phyloP scores from a whole-genome alignment of 805 yeast species.

The Lipomyces kockii region DNA sequence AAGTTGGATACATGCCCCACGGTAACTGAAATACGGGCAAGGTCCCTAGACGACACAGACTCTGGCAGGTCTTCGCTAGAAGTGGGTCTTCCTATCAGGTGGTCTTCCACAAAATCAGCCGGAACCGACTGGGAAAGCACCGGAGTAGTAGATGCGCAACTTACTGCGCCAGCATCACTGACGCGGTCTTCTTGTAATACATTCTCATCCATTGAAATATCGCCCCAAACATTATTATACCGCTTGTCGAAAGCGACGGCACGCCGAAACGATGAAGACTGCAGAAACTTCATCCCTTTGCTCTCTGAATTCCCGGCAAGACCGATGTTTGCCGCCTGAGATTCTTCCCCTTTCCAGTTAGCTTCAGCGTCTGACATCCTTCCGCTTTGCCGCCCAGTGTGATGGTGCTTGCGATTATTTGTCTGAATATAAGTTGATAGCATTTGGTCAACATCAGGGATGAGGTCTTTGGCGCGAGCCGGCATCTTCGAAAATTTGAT shows the following conservation, averaged over 20 bases:
- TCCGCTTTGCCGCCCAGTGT: slow-evolving; percentile 2
- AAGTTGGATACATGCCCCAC: slow-evolving; percentile 31
- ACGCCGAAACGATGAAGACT: slow-evolving; percentile 30
- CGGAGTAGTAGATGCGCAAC: background rate
- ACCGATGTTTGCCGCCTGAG: slow-evolving; percentile 20
- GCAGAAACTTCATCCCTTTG: slow-evolving; percentile 30
- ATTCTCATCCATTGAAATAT: slow-evolving; percentile 28
- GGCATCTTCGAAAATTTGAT: slow-evolving; percentile 41
- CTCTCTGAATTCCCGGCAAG: slow-evolving; percentile 33
- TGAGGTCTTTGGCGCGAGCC: slow-evolving; percentile 28
- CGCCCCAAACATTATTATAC: slow-evolving; percentile 20
- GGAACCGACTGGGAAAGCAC: background rate
- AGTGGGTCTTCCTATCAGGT: background rate
- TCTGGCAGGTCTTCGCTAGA: background rate
- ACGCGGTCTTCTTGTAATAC: slow-evolving; percentile 15
- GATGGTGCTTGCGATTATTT: slow-evolving; percentile 11
- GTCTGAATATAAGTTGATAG: slow-evolving; percentile 27
- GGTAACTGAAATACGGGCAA: slow-evolving; percentile 9
- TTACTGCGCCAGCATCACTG: background rate
- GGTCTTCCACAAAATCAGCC: background rate
- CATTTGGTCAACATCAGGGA: slow-evolving; percentile 29
- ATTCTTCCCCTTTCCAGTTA: slow-evolving; percentile 8
- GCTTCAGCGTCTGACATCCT: slow-evolving; percentile 11
- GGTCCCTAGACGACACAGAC: slow-evolving; percentile 12
- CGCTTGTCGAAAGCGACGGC: slow-evolving; percentile 24